Evolutionary conservation across 1,139 yeast species (phyloP).

Genomic region (Sugiyamaella pinicola): DNA sequence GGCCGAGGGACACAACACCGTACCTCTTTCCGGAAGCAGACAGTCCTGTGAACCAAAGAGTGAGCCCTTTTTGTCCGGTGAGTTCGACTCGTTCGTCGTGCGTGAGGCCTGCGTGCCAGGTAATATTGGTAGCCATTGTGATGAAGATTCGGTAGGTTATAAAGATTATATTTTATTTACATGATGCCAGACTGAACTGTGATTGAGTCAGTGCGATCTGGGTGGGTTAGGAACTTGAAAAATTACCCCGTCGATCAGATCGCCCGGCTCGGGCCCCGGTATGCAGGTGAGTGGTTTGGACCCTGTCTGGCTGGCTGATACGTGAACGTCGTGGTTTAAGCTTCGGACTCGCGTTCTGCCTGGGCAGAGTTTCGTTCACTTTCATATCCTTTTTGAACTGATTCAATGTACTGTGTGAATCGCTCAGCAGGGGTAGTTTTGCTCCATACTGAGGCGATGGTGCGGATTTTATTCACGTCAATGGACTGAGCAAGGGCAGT

Average conservation of each 20-base stretch:
- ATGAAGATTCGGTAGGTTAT: not conserved
- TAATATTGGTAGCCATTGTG: slow-evolving; percentile 86
- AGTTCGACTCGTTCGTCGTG: slow-evolving; percentile 73
- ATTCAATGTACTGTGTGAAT: not conserved
- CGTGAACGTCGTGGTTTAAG: not conserved
- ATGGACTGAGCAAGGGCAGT: slow-evolving; percentile 1
- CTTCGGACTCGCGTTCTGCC: not conserved
- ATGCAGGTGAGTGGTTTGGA: too few relatives aligned
- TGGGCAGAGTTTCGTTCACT: not conserved
- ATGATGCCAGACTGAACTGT: not conserved
- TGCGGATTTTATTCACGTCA: slow-evolving; percentile 1
- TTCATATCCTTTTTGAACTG: slow-evolving; percentile 7
- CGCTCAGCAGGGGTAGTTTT: not conserved
- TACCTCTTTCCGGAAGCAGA: slow-evolving; percentile 86
- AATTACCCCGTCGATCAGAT: slow-evolving; percentile 8
- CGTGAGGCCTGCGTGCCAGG: slow-evolving; percentile 92
- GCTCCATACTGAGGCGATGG: slow-evolving; percentile 10
- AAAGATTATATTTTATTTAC: slow-evolving; percentile 11
- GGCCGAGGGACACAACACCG: slow-evolving; percentile 22
- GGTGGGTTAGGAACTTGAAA: slow-evolving; percentile 18
- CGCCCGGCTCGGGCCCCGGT: not conserved
- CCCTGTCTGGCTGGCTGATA: too few relatives aligned
- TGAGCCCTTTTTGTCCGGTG: slow-evolving; percentile 82
- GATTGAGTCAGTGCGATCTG: slow-evolving; percentile 3
- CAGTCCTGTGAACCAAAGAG: slow-evolving; percentile 93